These are phyloP conservation scores for Ophiocordyceps unilateralis DNA, from an alignment of 2,329 filamentous ascomycete species.

Conservation along the genomic window DNA sequence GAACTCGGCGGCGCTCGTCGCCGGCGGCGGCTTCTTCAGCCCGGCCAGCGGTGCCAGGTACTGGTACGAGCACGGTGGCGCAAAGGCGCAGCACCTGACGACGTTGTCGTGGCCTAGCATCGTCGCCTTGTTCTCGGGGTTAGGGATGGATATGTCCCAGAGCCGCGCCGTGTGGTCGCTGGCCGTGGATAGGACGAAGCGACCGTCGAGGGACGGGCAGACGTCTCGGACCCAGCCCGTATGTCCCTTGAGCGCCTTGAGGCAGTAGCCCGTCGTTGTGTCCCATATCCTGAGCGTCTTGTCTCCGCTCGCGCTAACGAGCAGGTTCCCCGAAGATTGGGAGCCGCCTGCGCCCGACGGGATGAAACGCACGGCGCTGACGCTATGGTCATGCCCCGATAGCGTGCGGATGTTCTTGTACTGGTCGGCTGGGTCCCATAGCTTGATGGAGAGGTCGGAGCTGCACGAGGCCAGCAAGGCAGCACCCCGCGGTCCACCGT, in stretches of 20 bases:
- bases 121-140: slow-evolving; percentile 55
- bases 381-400: slow-evolving; percentile 82
- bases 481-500: slow-evolving; percentile 66
- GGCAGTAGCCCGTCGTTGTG: slow-evolving; percentile 75
- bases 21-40: slow-evolving; percentile 62
- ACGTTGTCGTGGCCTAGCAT: slow-evolving; percentile 74
- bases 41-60: slow-evolving; percentile 64
- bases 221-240: slow-evolving; percentile 79
- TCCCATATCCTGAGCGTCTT: slow-evolving; percentile 80
- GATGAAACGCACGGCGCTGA: slow-evolving; percentile 73
- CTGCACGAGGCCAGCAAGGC: slow-evolving; percentile 48
- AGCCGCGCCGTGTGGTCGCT: slow-evolving; percentile 66
- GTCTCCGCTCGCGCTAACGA: slow-evolving; percentile 73
- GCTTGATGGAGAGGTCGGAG: slow-evolving; percentile 76
- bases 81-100: slow-evolving; percentile 74
- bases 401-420: slow-evolving; percentile 89
- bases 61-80: slow-evolving; percentile 62
- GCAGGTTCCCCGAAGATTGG: slow-evolving; percentile 62
- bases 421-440: slow-evolving; percentile 84
- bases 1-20: slow-evolving; percentile 65
- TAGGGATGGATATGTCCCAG: slow-evolving; percentile 57
- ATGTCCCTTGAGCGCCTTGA: slow-evolving; percentile 71
- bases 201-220: slow-evolving; percentile 64
- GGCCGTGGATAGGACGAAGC: slow-evolving; percentile 63
- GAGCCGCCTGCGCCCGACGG: slow-evolving; percentile 64